Percentiles rank a stretch among this genome's conserved stretches.
These are phyloP conservation scores for Syzygium aqueum DNA, from an alignment of 345 rosid species.

Conservation along the genomic window DNA sequence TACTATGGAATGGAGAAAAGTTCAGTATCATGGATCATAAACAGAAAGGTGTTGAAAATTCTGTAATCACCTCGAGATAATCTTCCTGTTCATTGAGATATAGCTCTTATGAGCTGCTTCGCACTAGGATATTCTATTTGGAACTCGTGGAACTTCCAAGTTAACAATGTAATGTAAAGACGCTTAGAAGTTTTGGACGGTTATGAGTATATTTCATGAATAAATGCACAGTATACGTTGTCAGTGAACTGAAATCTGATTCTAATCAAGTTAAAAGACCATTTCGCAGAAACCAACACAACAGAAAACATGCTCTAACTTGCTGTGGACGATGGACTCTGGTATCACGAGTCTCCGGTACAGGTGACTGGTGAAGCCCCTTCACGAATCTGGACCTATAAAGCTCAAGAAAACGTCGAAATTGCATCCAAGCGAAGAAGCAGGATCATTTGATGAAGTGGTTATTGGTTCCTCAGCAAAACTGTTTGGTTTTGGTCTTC, in stretches of 20 bases:
- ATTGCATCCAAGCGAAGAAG: not conserved
- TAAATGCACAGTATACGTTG: not conserved
- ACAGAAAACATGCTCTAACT: not conserved
- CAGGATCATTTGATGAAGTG: not conserved
- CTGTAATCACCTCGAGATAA: not conserved
- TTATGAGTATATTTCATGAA: not conserved
- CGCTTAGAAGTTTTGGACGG: not conserved
- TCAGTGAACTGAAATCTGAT: not conserved
- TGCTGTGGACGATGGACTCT: not conserved
- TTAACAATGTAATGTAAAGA: not conserved
- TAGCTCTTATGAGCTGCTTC: not conserved
- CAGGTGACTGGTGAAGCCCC: not conserved
- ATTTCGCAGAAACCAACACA: not conserved
- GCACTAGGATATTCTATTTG: not conserved
- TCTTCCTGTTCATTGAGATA: not conserved
- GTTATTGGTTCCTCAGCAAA: not conserved
- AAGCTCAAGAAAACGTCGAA: not conserved
- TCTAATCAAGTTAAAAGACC: not conserved
- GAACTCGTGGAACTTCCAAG: not conserved
- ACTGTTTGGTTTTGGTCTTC: not conserved
- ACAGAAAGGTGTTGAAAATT: not conserved
- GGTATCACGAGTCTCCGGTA: not conserved
- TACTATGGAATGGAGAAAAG: not conserved
- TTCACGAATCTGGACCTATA: not conserved
- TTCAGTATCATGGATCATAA: not conserved